A percentile compares a stretch with the other conserved stretches of the same genome.
Conservation (phyloP, 23 red algal species). For the Cyanidium caldarium region DNA sequence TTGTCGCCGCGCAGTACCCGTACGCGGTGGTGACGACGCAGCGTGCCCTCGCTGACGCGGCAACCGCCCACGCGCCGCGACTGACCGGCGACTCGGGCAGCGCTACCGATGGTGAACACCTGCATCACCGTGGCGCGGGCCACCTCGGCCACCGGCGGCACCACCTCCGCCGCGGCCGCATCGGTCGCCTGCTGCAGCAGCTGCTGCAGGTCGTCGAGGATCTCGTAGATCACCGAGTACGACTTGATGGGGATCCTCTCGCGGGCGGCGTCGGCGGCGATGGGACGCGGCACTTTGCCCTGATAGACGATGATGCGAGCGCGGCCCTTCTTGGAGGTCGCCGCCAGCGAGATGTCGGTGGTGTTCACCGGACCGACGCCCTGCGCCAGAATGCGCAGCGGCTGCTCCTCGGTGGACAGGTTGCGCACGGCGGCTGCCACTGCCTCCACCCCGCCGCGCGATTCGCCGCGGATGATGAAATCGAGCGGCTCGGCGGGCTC, state of each 20-base stretch:
- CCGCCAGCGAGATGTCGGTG: slow-evolving; percentile 42
- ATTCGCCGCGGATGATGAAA: slow-evolving; percentile 43
- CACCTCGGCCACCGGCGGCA: neutral
- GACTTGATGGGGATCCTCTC: slow-evolving; percentile 20
- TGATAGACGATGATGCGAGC: neutral
- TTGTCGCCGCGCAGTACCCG: neutral
- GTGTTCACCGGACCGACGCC: slow-evolving; percentile 51
- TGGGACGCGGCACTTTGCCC: neutral
- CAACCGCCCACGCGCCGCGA: neutral
- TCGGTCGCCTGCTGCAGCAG: neutral
- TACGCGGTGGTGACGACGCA: neutral
- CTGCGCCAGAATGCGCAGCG: slow-evolving; percentile 30
- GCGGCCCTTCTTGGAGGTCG: slow-evolving; percentile 6
- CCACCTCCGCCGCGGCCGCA: neutral
- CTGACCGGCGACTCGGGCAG: neutral
- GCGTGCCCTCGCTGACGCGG: neutral
- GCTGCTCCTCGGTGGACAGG: slow-evolving; percentile 14
- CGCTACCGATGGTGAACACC: neutral
- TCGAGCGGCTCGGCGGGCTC: neutral
- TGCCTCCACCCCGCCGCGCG: slow-evolving; percentile 57
- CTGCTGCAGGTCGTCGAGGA: slow-evolving; percentile 22
- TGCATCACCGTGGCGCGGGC: neutral
- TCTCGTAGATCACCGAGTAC: slow-evolving; percentile 36
- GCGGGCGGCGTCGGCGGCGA: neutral
- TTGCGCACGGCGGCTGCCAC: slow-evolving; percentile 37